These are phyloP conservation scores for Colletotrichum siamense DNA, from an alignment of 2,329 filamentous ascomycete genomes.

Conservation along the genomic window DNA sequence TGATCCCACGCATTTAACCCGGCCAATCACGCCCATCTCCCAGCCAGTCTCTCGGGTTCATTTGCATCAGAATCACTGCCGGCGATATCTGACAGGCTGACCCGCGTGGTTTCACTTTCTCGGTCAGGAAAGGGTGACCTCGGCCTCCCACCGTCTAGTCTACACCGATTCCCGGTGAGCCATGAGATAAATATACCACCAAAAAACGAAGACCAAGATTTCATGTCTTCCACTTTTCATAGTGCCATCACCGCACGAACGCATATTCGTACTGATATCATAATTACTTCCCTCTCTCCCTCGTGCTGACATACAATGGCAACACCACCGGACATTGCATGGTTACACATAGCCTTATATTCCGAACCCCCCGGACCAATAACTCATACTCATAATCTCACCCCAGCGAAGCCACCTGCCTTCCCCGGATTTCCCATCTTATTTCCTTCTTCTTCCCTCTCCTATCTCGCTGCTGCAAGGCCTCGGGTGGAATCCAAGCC, in stretches of 20 bases:
- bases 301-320: not conserved
- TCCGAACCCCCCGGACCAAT: not conserved
- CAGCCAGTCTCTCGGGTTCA: not conserved
- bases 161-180: not conserved
- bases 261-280: rapidly evolving
- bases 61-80: not conserved
- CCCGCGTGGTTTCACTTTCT: not conserved
- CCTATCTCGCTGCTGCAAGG: not conserved
- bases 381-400: no score
- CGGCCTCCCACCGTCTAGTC: not conserved
- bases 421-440: not conserved
- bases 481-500: not conserved
- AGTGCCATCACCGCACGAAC: not conserved
- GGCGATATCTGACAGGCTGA: not conserved
- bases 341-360: not conserved
- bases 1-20: not conserved
- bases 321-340: not conserved
- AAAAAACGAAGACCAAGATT: not conserved
- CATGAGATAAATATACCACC: not conserved
- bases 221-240: not conserved
- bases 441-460: not conserved
- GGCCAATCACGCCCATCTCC: not conserved
- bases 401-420: not conserved
- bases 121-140: not conserved
- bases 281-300: not conserved